Evolutionary conservation across 75 land plant genomes (phyloP).

Genomic region (Pinus tabuliformis): DNA sequence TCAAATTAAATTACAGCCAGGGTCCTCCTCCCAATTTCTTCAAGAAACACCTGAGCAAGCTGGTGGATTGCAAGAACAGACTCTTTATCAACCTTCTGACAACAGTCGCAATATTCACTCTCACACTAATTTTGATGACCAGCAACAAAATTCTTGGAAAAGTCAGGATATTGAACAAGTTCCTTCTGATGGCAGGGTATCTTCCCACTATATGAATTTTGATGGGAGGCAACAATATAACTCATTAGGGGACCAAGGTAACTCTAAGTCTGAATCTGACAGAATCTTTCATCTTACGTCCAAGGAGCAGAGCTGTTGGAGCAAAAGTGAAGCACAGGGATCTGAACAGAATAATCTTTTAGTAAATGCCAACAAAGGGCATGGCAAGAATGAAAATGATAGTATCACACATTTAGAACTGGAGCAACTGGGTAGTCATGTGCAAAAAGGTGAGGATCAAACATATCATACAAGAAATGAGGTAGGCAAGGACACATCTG

Average conservation of each 20-base stretch:
- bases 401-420: background rate
- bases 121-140: background rate
- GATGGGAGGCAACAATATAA: constrained; percentile 6
- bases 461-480: constrained; percentile 2
- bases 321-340: constrained; percentile 1
- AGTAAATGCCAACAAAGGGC: constrained; percentile 2
- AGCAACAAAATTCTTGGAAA: constrained; percentile 7
- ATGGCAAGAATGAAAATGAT: constrained; percentile 5
- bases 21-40: background rate
- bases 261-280: background rate
- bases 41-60: background rate
- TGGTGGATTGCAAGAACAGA: constrained; percentile 1
- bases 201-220: background rate
- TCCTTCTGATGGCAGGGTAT: background rate
- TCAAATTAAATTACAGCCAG: constrained; percentile 6
- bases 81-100: constrained; percentile 1
- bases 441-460: background rate
- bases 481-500: background rate
- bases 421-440: constrained; percentile 2
- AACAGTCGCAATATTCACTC: background rate
- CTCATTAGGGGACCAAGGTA: background rate
- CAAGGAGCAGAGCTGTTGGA: constrained; percentile 2
- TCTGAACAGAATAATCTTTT: constrained; percentile 3
- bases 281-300: background rate
- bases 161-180: constrained; percentile 1